These are phyloP conservation scores for Aurantiochytrium sp. DNA, from an alignment of 108 stramenopile species.

Conservation along the genomic window DNA sequence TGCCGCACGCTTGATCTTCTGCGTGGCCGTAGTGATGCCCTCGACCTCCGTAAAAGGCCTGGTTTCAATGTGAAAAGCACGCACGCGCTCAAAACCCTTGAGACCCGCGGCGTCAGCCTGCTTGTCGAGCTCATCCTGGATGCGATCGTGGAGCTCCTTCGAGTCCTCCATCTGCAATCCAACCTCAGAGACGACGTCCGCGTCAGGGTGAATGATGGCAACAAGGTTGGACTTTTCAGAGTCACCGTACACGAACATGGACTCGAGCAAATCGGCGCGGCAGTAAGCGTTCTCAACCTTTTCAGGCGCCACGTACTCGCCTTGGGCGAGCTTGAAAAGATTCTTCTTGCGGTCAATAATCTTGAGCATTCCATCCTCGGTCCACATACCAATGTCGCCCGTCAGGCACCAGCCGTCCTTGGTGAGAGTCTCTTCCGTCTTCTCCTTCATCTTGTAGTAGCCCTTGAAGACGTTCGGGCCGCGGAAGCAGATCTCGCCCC, in stretches of 20 bases:
- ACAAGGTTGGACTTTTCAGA: conserved; percentile 75
- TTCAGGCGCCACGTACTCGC: conserved; percentile 73
- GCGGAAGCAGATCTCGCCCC: conserved; percentile 89
- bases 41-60: conserved; percentile 68
- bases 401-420: conserved; percentile 87
- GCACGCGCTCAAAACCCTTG: conserved; percentile 80
- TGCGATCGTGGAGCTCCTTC: conserved; percentile 48
- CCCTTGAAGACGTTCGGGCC: conserved; percentile 86
- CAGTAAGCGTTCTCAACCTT: conserved; percentile 88
- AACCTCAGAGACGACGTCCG: conserved; percentile 49
- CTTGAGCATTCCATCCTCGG: conserved; percentile 71
- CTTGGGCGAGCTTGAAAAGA: conserved; percentile 92
- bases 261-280: conserved; percentile 67
- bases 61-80: conserved; percentile 66
- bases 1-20: conserved; percentile 83
- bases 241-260: conserved; percentile 88
- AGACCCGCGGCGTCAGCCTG: conserved; percentile 63
- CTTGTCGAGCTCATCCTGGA: conserved; percentile 58
- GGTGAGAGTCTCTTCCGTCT: conserved; percentile 80
- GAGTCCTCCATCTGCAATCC: conserved; percentile 22
- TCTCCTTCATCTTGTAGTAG: conserved; percentile 90
- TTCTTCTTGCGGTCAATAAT: conserved; percentile 97
- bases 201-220: conserved; percentile 82
- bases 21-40: conserved; percentile 81
- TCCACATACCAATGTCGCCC: conserved; percentile 95